These are phyloP conservation scores for Leishmania tarentolae DNA, from an alignment of 208 protist genomes.

Conservation along the genomic window DNA sequence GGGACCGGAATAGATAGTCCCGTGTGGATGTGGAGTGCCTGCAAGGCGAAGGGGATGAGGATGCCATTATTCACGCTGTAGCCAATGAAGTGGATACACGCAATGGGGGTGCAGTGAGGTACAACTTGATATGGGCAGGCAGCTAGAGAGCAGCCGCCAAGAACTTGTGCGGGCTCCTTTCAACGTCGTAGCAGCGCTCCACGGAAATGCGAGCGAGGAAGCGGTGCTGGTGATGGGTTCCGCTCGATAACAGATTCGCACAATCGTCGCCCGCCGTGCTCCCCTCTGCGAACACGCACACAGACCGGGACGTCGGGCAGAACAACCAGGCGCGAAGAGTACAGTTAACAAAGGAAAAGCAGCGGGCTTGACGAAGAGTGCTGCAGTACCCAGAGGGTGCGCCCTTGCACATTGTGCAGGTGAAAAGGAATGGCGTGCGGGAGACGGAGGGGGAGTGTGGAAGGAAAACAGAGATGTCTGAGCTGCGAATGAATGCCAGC, in stretches of 20 bases:
- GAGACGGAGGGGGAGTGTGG: not conserved
- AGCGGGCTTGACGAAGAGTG: not conserved
- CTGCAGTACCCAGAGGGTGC: not conserved
- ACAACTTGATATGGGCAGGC: not conserved
- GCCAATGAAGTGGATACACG: not conserved
- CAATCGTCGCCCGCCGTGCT: not conserved
- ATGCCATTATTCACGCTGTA: not conserved
- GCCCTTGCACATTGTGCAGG: not conserved
- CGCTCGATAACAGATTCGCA: not conserved
- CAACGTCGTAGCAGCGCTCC: not conserved
- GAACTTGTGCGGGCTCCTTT: not conserved
- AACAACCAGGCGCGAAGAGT: not conserved
- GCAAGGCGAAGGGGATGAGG: not conserved
- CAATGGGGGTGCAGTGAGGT: not conserved
- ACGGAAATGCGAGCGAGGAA: not conserved
- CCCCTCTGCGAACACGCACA: not conserved
- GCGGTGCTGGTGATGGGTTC: not conserved
- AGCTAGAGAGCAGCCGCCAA: not conserved
- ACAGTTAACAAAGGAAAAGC: not conserved
- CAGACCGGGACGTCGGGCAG: too few species aligned
- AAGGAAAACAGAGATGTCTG: not conserved
- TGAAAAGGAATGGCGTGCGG: not conserved
- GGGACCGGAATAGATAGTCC: slow-evolving; percentile 53
- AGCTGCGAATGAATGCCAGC: not conserved
- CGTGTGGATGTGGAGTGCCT: slow-evolving; percentile 20